Base-by-base conservation (phyloP, 2,329 filamentous ascomycete genomes). In the Trichoderma afroharzianum region DNA sequence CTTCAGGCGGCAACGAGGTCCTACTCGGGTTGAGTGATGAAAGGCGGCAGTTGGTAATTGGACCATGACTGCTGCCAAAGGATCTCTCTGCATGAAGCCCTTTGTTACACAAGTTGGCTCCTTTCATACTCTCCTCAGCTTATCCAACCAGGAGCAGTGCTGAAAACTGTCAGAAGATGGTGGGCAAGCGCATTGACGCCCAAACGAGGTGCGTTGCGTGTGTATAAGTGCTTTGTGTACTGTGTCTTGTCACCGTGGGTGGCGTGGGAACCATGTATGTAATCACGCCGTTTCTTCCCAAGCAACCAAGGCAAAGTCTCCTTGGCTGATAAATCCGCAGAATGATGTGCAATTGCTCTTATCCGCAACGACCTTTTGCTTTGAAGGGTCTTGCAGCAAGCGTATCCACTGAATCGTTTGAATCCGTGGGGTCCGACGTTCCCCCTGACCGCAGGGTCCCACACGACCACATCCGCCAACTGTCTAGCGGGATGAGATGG, bases 391-490 rank as follows among this genome's bases (percentile, higher is more conserved):
- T 50, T 36, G 30, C 57, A 61, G 4, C 30, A 69, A 43, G 21
- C 21, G 57, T 62, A 57, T 36, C 66, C 66, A 62, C 66, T 47
- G 39, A 62, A 62, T 69, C 57, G 66, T 30, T 59, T 69, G 57
- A 47, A 69, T 69, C 57, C 66, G 63, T 69, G 66, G 66, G 66
- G 66, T 69, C 66, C 57, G 21, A n/a, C 63, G 14, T 50, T 58
- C 66, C 55, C 55, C 55, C 66, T 69, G 55, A 57, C 57, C 39
- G 55, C 63, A 30, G 6, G 11, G 66, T 26, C 21, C 57, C 57
- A 43, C 39, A 43, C 39, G 3, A 43, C 39, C n/a, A 68, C 66
- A 62, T 39, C 57, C 55, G 64, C 66, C 57, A 50, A 58, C 39
- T 69, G 66, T 53, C 66, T 69, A 69, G 66, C 28, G 21, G 66